Percentiles rank a stretch among this genome's conserved stretches.
Conservation (phyloP, 805 yeast species). For the Sugiyamaella qingdaonensis region DNA sequence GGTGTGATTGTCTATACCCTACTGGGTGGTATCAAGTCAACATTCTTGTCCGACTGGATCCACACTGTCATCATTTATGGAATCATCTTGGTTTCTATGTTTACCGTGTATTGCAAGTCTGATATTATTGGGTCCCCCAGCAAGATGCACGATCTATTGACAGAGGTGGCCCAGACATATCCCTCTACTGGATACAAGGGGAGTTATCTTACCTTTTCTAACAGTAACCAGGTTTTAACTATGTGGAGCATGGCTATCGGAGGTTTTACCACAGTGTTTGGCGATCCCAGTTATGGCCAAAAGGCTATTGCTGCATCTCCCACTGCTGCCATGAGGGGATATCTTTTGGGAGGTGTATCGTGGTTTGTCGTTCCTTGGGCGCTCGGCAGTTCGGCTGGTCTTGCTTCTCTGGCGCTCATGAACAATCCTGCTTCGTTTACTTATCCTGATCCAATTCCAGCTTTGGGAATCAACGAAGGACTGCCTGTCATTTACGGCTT, state of each 20-base stretch:
- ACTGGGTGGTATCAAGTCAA: conserved; percentile 78
- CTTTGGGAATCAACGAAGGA: conserved; percentile 72
- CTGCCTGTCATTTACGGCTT: conserved; percentile 65
- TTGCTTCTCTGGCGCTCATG: conserved; percentile 73
- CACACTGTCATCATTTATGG: conserved; percentile 78
- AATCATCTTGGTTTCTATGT: conserved; percentile 74
- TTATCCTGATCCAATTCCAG: conserved; percentile 61
- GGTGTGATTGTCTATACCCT: conserved; percentile 71
- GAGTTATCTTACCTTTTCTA: conserved; percentile 59
- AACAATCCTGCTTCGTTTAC: conserved; percentile 69
- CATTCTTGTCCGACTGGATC: conserved; percentile 70
- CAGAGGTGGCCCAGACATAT: conserved; percentile 46
- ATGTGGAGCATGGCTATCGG: conserved; percentile 81
- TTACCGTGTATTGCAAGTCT: conserved; percentile 69
- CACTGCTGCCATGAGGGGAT: conserved; percentile 79
- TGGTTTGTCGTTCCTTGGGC: conserved; percentile 90
- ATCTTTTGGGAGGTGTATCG: conserved; percentile 78
- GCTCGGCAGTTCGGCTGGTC: conserved; percentile 78
- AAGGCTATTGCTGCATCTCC: conserved; percentile 85
- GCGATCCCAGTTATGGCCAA: conserved; percentile 84
- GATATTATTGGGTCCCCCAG: conserved; percentile 75
- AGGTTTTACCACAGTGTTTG: conserved; percentile 82
- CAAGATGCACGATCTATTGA: conserved; percentile 70
- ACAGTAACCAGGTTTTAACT: conserved; percentile 2
- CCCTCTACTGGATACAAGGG: conserved; percentile 83